Base-by-base conservation (phyloP, 208 protist species). In the Tetramitus jugosus region DNA sequence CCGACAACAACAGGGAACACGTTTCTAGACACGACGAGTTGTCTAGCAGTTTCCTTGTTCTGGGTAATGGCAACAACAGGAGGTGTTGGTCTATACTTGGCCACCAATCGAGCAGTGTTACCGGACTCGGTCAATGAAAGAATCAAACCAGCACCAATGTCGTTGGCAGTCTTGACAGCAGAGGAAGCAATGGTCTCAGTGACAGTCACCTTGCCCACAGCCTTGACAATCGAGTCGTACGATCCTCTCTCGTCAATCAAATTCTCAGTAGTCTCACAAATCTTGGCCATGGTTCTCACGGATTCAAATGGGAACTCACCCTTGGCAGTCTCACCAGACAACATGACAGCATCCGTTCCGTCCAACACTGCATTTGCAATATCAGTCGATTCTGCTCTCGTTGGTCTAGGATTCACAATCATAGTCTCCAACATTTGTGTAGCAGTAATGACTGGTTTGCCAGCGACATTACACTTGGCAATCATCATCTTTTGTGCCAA, bases 361-460 rank as follows among this genome's bases (percentile, higher is more conserved):
- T 98, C 96, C 68, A 97, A 91, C 31, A 99, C 95, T 35, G 96
- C 96, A 83, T 98, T 98, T 43, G 95, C 94, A 29, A 98, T 94
- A 83, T 96, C 94, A 4, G 92, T 94, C 42, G 95, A 95, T 88
- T 99, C 97, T 46, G 97, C 97, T 61, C 98, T 91, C n/a, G 98
- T 99, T 39, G 97, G 97, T 61, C 96, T 88, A 35, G 96, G 96
- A 83, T 98, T 76, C 13, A 42, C 37, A 74, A 90, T 94, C 92
- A 95, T 94, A 74, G 90, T 98, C 85, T 99, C 96, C 61, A 99
- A 91, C 96, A 99, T 99, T 87, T 99, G 96, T 56, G 96, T 98
- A 13, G 96, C 97, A 45, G 94, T 97, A 82, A 99, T 98, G 35
- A 99, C 96, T 35, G 96, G 96, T 88, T 99, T 99, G 69, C 96